These are phyloP conservation scores for Strigomonas galati DNA, from an alignment of 208 protist genomes.

Conservation along the genomic window DNA sequence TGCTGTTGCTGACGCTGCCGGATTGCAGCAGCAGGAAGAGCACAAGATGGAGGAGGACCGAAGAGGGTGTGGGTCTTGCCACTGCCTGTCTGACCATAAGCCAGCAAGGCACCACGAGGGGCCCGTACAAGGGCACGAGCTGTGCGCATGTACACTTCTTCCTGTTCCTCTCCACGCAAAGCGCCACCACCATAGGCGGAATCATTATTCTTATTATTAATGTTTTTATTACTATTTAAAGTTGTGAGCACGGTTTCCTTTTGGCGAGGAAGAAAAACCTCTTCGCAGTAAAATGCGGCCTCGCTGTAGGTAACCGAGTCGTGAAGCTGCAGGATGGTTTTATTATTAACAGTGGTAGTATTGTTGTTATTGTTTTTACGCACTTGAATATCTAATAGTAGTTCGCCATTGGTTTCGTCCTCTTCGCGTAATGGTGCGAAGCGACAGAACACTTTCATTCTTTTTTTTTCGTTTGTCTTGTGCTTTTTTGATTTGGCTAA, in stretches of 20 bases:
- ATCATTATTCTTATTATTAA: background rate
- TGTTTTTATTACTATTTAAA: too few species aligned
- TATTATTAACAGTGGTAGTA: background rate
- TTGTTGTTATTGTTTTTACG: background rate
- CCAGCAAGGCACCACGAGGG: constrained; percentile 37
- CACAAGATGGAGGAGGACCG: constrained; percentile 18
- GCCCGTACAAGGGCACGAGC: constrained; percentile 13
- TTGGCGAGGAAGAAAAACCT: constrained; percentile 22
- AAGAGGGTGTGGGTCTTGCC: constrained; percentile 87
- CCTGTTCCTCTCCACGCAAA: constrained; percentile 19
- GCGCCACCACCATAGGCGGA: background rate
- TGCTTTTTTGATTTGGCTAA: constrained; percentile 1
- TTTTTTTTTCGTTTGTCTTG: constrained; percentile 1
- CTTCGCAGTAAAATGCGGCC: constrained; percentile 37
- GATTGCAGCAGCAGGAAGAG: background rate
- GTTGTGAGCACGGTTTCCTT: too few species aligned
- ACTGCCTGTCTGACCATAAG: constrained; percentile 82
- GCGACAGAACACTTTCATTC: constrained; percentile 63
- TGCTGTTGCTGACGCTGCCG: too few species aligned
- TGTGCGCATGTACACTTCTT: constrained; percentile 24
- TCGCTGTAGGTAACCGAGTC: constrained; percentile 36
- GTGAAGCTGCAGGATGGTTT: constrained; percentile 17
- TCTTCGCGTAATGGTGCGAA: constrained; percentile 30
- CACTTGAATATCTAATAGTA: background rate
- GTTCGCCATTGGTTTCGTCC: background rate